Evolutionary conservation across 768 basidiomycete genomes (phyloP), one percentile per base, ranked within the genome.

Genomic region (Lactarius tabidus): DNA sequence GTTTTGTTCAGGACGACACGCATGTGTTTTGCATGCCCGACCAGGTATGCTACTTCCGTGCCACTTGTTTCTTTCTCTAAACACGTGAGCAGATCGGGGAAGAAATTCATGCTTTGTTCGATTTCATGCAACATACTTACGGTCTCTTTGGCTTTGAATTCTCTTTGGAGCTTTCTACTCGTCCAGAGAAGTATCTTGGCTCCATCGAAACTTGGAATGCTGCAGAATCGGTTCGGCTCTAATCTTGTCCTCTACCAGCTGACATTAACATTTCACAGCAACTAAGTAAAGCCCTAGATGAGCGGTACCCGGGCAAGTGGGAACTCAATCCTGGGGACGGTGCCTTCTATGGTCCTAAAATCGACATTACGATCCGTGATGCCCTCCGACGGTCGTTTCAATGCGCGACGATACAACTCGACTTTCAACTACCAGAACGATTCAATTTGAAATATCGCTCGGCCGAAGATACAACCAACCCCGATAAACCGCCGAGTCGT

Each of bases 291-390:
- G 89, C 93, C 1, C 85, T 99, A 59, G 91, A 98, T 39, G 88
- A 87, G 71, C 84, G 85, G 63, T 90, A 95, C 70, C 85, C 93
- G 0, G 94, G 92, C 55, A 83, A 90, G 70, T 99, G 97, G 97
- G 84, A 87, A 60, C 76, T 95, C 63, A 97, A 97, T 76, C 91
- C 92, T 10, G 96, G 95, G 53, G 97, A 99, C 72, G 97, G 97
- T 57, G 97, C 97, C 12, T 99, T 99, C 84, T 99, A 99, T 78
- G 97, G 97, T 0, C 97, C 97, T 68, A 98, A 98, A 81, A 96
- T 98, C 72, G 97, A 98, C 77, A 96, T 99, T 79, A 93, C 91
- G 65, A 90, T 98, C 74, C 85, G 87, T 29, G 97, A 99, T 71
- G 95, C 97, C 0, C 81, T 98, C 28, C 85, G 83, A 41, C 87